Base-by-base conservation (phyloP, 108 stramenopile species). In the Fragilaria radians region DNA sequence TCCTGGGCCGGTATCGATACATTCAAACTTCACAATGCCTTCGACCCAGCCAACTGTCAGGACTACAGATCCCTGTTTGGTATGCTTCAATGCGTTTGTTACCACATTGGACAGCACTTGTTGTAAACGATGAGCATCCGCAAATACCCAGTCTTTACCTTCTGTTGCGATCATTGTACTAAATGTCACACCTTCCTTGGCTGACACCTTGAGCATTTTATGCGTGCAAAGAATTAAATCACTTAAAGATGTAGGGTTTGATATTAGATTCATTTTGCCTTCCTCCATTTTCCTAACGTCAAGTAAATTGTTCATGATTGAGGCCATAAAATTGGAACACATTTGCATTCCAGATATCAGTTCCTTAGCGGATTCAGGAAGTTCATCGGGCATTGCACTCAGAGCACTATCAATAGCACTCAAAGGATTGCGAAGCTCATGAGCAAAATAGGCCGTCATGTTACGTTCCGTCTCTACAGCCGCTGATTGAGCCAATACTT, bases 231-330 rank as follows among this genome's bases (percentile, higher is more conserved):
- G 24, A 18, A 78, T 11, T 3, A 79, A 18, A 17, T 61, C 61
- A 24, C 23, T 29, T 14, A 81, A 53, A 26, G 65, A 68, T 4
- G 78, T 67, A 0, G 79, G 78, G 2, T 54, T 30, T 11, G n/a
- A 29, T 30, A 25, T 50, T 9, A 86, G 63, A 3, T 33, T 71
- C 81, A 86, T 86, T 59, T 78, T 78, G 5, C 81, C 81, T 51
- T 82, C 85, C 63, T 86, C 85, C 74, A 82, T 80, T 34, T 82
- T 82, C 42, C 85, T 42, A 0, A 82, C 77, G 54, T 86, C 85
- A 28, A 86, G 52, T 3, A 86, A 64, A 54, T 86, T 86, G 60
- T 86, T 86, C 79, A 86, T 82, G 30, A 86, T 80, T 0, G 73
- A 74, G 9, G 80, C 73, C 85, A 86, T 86, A 62, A 82, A 82